phyloP scores from a whole-genome alignment of 768 basidiomycete species.

The Tulasnella sp. region DNA sequence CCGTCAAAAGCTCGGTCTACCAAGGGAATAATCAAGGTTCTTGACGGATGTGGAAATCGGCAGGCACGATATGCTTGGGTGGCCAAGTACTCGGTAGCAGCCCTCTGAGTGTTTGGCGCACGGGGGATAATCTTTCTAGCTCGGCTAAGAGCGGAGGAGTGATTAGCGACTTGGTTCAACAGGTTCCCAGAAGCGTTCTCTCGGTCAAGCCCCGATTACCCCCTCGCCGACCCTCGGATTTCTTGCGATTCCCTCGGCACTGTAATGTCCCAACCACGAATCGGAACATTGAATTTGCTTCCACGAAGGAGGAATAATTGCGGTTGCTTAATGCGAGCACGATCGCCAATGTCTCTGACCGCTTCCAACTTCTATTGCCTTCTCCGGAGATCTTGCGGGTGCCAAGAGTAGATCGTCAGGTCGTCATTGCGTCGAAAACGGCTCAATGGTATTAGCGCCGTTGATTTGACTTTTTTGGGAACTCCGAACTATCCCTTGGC shows the following conservation, averaged over 20 bases:
- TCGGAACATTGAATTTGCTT: neutral
- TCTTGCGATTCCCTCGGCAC: neutral
- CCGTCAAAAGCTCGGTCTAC: neutral
- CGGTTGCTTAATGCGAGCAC: neutral
- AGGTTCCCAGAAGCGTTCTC: neutral
- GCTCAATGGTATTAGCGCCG: neutral
- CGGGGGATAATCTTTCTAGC: neutral
- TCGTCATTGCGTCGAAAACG: neutral
- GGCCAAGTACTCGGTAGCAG: neutral
- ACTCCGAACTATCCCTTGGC: neutral
- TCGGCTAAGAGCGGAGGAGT: neutral
- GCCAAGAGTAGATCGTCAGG: neutral
- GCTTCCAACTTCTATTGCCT: neutral
- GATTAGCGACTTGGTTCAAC: neutral
- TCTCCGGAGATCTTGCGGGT: neutral
- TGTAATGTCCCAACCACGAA: neutral
- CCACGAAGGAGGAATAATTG: neutral
- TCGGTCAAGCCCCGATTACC: neutral
- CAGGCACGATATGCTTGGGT: neutral
- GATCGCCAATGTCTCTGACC: neutral
- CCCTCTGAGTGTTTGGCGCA: neutral
- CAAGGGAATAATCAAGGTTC: neutral
- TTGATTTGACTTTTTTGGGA: neutral
- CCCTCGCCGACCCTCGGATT: neutral
- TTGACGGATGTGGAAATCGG: neutral